Conservation (phyloP, 331 rosid genomes). For the Malus hybrid region DNA sequence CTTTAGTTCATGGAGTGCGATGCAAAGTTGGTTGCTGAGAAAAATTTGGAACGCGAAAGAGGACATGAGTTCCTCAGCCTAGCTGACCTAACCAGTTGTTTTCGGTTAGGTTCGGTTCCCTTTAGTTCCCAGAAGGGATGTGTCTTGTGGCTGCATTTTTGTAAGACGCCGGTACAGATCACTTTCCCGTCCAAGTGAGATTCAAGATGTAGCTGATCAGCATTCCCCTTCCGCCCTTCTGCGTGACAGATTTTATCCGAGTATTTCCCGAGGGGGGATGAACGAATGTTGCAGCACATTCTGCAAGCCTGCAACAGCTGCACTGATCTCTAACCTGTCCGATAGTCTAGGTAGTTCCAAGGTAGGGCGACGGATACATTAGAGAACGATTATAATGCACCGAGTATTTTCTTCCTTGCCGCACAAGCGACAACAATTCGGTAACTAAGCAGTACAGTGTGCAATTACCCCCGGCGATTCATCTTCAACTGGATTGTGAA, state of each 20-base stretch:
- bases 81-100: background rate
- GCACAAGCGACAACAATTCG: background rate
- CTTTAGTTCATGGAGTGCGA: background rate
- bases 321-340: too few relatives aligned
- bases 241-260: background rate
- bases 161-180: background rate
- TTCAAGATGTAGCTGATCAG: too few relatives aligned
- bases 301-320: too few relatives aligned
- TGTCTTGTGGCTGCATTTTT: background rate
- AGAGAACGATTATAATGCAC: too few relatives aligned
- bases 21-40: background rate
- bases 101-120: constrained; percentile 7
- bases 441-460: background rate
- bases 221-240: background rate
- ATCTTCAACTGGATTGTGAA: background rate
- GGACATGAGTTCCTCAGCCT: background rate
- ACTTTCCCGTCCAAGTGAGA: background rate
- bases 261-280: background rate
- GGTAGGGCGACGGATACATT: too few relatives aligned
- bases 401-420: too few relatives aligned
- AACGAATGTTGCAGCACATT: too few relatives aligned
- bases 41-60: background rate
- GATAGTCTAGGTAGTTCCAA: too few relatives aligned
- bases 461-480: background rate
- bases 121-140: background rate